phyloP scores from a whole-genome alignment of 257 asterid species.

The Capsicum pubescens region DNA sequence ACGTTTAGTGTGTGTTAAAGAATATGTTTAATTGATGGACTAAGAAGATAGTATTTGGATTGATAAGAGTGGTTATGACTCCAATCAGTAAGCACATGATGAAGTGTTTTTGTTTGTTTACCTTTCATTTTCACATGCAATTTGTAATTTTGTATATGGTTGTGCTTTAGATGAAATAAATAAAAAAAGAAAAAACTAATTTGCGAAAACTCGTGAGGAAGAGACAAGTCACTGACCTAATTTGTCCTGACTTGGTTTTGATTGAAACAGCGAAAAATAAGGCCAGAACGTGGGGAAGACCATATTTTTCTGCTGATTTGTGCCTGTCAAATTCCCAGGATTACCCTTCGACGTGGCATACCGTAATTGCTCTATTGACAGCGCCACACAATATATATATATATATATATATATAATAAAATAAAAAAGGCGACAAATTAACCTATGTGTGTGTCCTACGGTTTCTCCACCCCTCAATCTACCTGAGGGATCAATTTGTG shows the following conservation, averaged over 20 bases:
- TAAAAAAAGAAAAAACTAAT: background rate
- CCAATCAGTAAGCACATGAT: conserved; percentile 26
- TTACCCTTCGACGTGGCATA: conserved; percentile 27
- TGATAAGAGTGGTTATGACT: background rate
- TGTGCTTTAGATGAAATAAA: background rate
- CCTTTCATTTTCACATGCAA: conserved; percentile 24
- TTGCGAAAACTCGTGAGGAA: conserved; percentile 15
- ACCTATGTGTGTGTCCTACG: background rate
- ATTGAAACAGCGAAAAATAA: conserved; percentile 20
- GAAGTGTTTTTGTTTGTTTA: conserved; percentile 27
- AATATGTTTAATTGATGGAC: background rate
- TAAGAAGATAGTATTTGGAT: background rate
- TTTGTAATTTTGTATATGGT: background rate
- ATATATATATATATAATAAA: background rate
- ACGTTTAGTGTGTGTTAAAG: background rate
- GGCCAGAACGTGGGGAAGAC: conserved; percentile 16
- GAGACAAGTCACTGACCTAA: conserved; percentile 21
- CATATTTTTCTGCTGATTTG: conserved; percentile 20
- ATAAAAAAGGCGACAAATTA: background rate
- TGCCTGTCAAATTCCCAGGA: background rate
- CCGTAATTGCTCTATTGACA: conserved; percentile 27
- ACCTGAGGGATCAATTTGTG: background rate
- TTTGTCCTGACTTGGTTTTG: conserved; percentile 24
- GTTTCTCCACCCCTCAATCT: conserved; percentile 23
- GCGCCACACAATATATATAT: background rate